Percentiles rank a stretch among this genome's conserved stretches.
phyloP scores from a whole-genome alignment of 139 green algal species.

The Trebouxia sp. region DNA sequence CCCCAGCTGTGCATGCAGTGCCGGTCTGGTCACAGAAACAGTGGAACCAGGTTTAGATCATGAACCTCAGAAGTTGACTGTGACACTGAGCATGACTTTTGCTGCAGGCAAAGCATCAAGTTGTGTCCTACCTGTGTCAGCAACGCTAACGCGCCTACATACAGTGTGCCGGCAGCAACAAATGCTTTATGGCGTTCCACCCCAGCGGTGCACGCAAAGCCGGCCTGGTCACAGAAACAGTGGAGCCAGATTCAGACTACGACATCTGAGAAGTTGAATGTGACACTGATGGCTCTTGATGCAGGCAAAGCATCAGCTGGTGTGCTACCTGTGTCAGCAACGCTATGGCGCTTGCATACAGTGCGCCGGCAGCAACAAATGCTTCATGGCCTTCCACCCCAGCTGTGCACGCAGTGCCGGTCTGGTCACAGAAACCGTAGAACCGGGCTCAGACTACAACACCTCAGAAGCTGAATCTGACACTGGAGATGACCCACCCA shows the following conservation, averaged over 20 bases:
- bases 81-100: neutral
- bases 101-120: slow-evolving; percentile 39
- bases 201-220: slow-evolving; percentile 69
- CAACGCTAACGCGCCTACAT: slow-evolving; percentile 78
- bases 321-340: slow-evolving; percentile 73
- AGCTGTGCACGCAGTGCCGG: slow-evolving; percentile 70
- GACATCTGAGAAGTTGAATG: slow-evolving; percentile 32
- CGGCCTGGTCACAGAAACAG: slow-evolving; percentile 36
- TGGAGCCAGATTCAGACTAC: slow-evolving; percentile 32
- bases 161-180: slow-evolving; percentile 59
- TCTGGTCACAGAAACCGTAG: slow-evolving; percentile 26
- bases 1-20: slow-evolving; percentile 68
- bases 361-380: slow-evolving; percentile 57
- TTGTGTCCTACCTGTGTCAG: slow-evolving; percentile 69
- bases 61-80: slow-evolving; percentile 33
- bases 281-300: neutral
- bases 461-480: slow-evolving; percentile 32
- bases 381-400: slow-evolving; percentile 76
- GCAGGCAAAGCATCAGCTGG: slow-evolving; percentile 46
- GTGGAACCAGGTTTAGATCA: slow-evolving; percentile 34
- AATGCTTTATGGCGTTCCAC: slow-evolving; percentile 79
- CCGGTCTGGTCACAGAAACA: slow-evolving; percentile 39
- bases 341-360: slow-evolving; percentile 80
- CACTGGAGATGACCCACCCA: neutral
- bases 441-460: slow-evolving; percentile 34